A percentile compares a stretch with the other conserved stretches of the same genome.
Evolutionary conservation across 306 rosid species (phyloP).

Genomic region (Glycine soja): DNA sequence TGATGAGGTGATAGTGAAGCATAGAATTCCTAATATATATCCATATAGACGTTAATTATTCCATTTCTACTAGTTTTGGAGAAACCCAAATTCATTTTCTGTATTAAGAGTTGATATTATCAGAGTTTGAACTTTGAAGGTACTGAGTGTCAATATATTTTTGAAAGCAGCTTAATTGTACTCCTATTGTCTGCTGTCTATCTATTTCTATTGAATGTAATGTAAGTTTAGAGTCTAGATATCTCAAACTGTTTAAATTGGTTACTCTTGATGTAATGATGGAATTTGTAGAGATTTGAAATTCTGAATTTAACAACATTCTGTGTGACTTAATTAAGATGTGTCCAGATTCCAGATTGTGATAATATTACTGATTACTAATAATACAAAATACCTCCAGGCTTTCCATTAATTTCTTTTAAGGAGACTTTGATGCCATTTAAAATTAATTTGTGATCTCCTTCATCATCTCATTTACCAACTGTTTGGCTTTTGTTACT

Average conservation of each 20-base stretch:
- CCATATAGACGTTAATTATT: neutral
- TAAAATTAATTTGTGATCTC: neutral
- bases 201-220: conserved; percentile 3
- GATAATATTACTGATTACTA: neutral
- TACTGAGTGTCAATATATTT: neutral
- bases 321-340: conserved; percentile 21
- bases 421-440: neutral
- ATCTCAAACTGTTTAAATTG: too few species aligned
- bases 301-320: conserved; percentile 11
- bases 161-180: neutral
- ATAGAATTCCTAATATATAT: too few species aligned
- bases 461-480: neutral
- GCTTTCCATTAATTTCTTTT: neutral
- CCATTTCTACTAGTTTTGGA: neutral
- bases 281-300: conserved; percentile 25
- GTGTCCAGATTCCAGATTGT: too few species aligned
- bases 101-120: neutral
- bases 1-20: neutral
- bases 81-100: neutral
- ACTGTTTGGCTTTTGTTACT: neutral
- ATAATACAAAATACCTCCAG: neutral
- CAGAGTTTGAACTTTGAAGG: too few species aligned
- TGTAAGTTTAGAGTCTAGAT: neutral
- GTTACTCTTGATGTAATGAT: neutral
- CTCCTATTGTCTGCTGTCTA: conserved; percentile 5